Conservation (phyloP, 2,329 filamentous ascomycete genomes). For the Metarhizium album region DNA sequence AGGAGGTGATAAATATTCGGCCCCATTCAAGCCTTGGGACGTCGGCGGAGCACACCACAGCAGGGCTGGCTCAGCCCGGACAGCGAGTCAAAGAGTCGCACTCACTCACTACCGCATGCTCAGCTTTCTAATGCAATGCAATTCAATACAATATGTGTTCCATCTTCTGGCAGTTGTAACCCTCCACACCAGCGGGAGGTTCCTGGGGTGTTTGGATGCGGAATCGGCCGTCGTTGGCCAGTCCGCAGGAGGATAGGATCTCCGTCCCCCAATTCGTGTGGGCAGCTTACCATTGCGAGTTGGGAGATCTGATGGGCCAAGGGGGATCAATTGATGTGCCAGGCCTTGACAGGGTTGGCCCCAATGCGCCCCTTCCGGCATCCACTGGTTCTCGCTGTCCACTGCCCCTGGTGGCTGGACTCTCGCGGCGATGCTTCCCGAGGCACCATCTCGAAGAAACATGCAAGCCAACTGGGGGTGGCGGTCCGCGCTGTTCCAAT, state of each 20-base stretch:
- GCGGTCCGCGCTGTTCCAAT: not conserved
- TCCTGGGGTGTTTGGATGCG: not conserved
- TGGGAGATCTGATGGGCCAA: not conserved
- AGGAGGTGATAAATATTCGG: too few relatives aligned
- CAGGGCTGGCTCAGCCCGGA: not conserved
- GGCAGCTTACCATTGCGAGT: not conserved
- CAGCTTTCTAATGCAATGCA: not conserved
- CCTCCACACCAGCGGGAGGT: not conserved
- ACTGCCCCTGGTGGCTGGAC: conserved; percentile 2
- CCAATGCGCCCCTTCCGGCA: not conserved
- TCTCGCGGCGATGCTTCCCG: conserved; percentile 4
- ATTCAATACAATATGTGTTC: not conserved
- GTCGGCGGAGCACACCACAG: too few relatives aligned
- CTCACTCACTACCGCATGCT: not conserved
- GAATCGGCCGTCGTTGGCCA: not conserved
- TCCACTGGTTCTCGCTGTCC: not conserved
- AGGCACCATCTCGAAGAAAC: not conserved
- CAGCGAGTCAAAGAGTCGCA: not conserved
- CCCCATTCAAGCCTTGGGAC: too few relatives aligned
- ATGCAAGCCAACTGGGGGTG: not conserved
- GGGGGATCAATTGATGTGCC: too few relatives aligned
- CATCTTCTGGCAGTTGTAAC: not conserved
- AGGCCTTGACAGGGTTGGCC: not conserved
- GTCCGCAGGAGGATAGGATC: not conserved
- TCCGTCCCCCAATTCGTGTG: not conserved